These are phyloP conservation scores for Schwanniomyces yamadae DNA, from an alignment of 805 yeast species.

Conservation along the genomic window DNA sequence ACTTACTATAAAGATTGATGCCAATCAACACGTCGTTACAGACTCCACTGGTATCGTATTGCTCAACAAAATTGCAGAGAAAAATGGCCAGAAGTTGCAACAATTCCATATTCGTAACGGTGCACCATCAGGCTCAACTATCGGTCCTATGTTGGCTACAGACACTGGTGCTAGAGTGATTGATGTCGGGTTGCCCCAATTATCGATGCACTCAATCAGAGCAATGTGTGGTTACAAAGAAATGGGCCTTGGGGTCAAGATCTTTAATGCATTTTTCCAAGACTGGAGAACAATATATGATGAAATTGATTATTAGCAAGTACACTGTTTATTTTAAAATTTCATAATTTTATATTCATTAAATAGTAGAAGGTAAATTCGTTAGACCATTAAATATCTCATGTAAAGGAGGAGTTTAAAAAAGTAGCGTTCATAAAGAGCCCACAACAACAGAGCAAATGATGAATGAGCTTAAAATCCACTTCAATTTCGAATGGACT, in stretches of 20 bases:
- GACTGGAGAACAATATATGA: slow-evolving; percentile 23
- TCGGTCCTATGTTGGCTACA: slow-evolving; percentile 40
- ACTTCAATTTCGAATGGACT: slow-evolving; percentile 3
- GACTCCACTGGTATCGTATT: slow-evolving; percentile 31
- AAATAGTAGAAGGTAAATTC: too few relatives aligned
- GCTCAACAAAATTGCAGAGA: slow-evolving; percentile 22
- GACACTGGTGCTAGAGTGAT: slow-evolving; percentile 50
- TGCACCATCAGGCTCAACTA: slow-evolving; percentile 42
- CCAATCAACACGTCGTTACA: slow-evolving; percentile 38
- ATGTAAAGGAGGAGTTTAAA: too few relatives aligned
- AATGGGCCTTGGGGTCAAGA: slow-evolving; percentile 35
- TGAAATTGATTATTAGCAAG: slow-evolving; percentile 1
- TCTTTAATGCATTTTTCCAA: slow-evolving; percentile 30
- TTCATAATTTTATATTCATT: not conserved
- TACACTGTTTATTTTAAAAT: too few relatives aligned
- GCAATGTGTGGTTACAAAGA: slow-evolving; percentile 39
- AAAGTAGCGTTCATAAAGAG: slow-evolving; percentile 1
- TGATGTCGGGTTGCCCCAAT: slow-evolving; percentile 80
- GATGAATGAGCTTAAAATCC: slow-evolving; percentile 4
- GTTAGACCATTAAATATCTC: slow-evolving; percentile 1
- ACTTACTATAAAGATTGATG: slow-evolving; percentile 34
- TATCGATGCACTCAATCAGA: slow-evolving; percentile 68
- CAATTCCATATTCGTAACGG: slow-evolving; percentile 42
- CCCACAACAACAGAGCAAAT: slow-evolving; percentile 4
- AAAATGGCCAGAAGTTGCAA: slow-evolving; percentile 28